Conservation (phyloP, 345 rosid genomes). For the Citrus medica region DNA sequence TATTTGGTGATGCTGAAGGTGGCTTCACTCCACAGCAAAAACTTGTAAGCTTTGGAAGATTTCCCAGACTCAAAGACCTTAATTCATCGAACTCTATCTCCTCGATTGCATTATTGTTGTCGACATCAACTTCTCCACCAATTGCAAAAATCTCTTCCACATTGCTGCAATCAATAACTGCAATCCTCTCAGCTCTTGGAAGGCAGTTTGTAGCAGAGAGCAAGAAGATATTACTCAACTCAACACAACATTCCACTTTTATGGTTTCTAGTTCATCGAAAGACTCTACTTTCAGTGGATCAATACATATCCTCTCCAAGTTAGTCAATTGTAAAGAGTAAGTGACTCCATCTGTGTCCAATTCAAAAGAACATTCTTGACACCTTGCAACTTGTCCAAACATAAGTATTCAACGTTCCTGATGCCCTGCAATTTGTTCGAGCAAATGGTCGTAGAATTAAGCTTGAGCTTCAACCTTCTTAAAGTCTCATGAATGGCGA, state of each 20-base stretch:
- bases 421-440: not conserved
- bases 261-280: constrained; percentile 13
- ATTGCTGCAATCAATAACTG: constrained; percentile 1
- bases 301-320: constrained; percentile 10
- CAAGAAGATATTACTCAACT: constrained; percentile 9
- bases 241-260: not conserved
- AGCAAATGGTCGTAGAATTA: not conserved
- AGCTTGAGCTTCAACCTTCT: not conserved
- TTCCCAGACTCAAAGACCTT: not conserved
- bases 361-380: not conserved
- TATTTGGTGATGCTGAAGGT: not conserved
- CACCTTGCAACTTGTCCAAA: not conserved
- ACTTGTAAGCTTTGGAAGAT: not conserved
- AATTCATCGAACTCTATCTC: not conserved
- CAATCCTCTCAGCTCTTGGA: constrained; percentile 10
- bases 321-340: not conserved
- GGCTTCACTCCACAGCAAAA: not conserved
- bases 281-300: not conserved
- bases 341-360: constrained; percentile 1
- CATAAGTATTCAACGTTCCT: not conserved
- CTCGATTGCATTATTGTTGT: not conserved
- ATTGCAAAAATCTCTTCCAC: constrained; percentile 13
- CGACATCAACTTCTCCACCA: not conserved
- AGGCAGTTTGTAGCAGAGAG: constrained; percentile 13
- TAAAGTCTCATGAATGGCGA: no score